phyloP scores from a whole-genome alignment of 2,329 filamentous ascomycete genomes.

The Thermothelomyces thermophilus region DNA sequence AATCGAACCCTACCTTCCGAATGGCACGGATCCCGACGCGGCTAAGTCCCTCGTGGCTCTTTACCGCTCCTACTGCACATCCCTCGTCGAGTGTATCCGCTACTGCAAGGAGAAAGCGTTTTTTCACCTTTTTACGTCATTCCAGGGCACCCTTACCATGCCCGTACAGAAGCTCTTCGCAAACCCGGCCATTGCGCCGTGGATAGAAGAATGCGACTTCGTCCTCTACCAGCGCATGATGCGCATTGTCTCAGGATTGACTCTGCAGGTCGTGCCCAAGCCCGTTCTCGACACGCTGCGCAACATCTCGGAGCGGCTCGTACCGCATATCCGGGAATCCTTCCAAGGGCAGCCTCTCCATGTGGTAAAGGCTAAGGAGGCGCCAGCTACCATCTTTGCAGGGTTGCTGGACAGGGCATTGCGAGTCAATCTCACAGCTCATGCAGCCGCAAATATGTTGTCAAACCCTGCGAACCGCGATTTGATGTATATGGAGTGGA shows the following conservation, averaged over 20 bases:
- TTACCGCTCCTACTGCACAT: slow-evolving; percentile 92
- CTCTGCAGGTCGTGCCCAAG: slow-evolving; percentile 84
- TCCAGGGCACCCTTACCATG: slow-evolving; percentile 93
- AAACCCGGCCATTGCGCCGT: slow-evolving; percentile 72
- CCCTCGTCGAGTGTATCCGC: slow-evolving; percentile 87
- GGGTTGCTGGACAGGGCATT: slow-evolving; percentile 79
- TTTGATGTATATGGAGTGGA: slow-evolving; percentile 93
- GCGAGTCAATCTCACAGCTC: slow-evolving; percentile 86
- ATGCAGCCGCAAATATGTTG: slow-evolving; percentile 88
- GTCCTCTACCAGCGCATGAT: slow-evolving; percentile 97
- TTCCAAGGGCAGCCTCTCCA: slow-evolving; percentile 82
- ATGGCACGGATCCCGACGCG: slow-evolving; percentile 76
- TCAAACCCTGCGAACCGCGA: slow-evolving; percentile 83
- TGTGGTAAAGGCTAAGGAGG: slow-evolving; percentile 78
- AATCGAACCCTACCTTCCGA: slow-evolving; percentile 74
- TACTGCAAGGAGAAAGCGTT: slow-evolving; percentile 97
- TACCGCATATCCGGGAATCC: slow-evolving; percentile 73
- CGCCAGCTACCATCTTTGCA: slow-evolving; percentile 83
- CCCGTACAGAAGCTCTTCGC: slow-evolving; percentile 90
- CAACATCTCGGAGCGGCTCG: slow-evolving; percentile 76
- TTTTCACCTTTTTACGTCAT: slow-evolving; percentile 88
- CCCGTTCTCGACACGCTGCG: slow-evolving; percentile 79
- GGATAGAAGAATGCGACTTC: slow-evolving; percentile 95
- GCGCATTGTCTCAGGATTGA: slow-evolving; percentile 79
- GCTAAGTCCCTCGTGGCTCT: slow-evolving; percentile 79